Evolutionary conservation across 1,284 basidiomycete species (phyloP).

Genomic region (Ustilago xerochloae): DNA sequence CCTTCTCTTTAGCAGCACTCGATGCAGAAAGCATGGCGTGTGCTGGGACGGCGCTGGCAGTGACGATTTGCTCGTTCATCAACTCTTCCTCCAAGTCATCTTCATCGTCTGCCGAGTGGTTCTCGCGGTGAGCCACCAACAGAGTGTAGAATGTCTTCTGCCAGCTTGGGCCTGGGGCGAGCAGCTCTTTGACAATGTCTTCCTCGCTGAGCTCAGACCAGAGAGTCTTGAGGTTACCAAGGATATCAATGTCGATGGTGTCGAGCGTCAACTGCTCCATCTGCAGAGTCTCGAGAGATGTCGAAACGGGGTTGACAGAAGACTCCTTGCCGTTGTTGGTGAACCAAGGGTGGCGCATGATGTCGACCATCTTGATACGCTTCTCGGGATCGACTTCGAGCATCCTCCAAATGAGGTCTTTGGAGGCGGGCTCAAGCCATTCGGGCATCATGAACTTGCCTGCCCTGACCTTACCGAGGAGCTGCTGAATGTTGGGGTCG

Average conservation of each 20-base stretch:
- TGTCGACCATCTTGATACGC: conserved; percentile 88
- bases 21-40: conserved; percentile 28
- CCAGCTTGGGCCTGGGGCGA: conserved; percentile 59
- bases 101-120: conserved; percentile 64
- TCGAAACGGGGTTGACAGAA: conserved; percentile 60
- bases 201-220: conserved; percentile 73
- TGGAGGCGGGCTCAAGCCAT: conserved; percentile 78
- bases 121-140: conserved; percentile 64
- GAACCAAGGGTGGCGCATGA: conserved; percentile 90
- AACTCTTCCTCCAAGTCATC: conserved; percentile 57
- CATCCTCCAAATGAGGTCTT: conserved; percentile 88
- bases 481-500: conserved; percentile 80
- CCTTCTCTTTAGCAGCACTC: conserved; percentile 36
- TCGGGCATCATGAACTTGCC: conserved; percentile 85
- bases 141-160: conserved; percentile 68
- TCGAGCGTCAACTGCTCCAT: conserved; percentile 64
- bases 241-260: conserved; percentile 85
- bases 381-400: conserved; percentile 82
- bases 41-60: conserved; percentile 27
- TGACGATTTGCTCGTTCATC: conserved; percentile 40
- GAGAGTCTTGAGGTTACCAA: conserved; percentile 87
- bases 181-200: conserved; percentile 54
- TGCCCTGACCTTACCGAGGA: conserved; percentile 86
- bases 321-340: conserved; percentile 72
- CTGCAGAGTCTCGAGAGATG: conserved; percentile 65